Conservation (phyloP, 352 stramenopile genomes). For the Pythium aristosporum region DNA sequence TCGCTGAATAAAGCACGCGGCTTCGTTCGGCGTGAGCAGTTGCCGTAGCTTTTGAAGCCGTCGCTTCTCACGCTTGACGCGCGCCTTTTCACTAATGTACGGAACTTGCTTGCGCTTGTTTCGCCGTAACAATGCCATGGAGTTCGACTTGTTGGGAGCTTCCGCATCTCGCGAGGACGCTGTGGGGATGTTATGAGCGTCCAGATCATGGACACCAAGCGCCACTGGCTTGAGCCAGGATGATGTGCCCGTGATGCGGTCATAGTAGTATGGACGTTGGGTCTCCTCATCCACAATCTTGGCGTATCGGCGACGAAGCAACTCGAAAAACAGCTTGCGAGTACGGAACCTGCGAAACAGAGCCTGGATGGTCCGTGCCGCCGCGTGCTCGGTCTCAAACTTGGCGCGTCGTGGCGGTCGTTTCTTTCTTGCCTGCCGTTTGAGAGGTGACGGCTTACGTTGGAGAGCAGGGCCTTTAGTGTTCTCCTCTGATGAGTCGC, state of each 20-base stretch:
- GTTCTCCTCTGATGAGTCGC: conserved; percentile 4
- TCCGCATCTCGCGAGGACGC: conserved; percentile 10
- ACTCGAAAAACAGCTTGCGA: conserved; percentile 42
- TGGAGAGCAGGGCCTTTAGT: background rate
- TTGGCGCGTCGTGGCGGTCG: conserved; percentile 11
- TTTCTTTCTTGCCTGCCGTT: conserved; percentile 16
- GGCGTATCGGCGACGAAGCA: conserved; percentile 48
- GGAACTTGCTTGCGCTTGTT: conserved; percentile 24
- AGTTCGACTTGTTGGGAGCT: background rate
- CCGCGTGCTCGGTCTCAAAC: conserved; percentile 33
- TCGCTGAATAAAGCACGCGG: conserved; percentile 53
- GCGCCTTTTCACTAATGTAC: conserved; percentile 51
- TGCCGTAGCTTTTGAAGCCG: conserved; percentile 57
- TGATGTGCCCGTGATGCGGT: conserved; percentile 40
- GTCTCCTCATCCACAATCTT: conserved; percentile 55
- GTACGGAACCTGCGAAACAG: conserved; percentile 53
- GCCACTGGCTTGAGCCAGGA: conserved; percentile 65
- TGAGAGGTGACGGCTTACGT: background rate
- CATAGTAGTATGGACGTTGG: conserved; percentile 63
- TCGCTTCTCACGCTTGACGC: conserved; percentile 60
- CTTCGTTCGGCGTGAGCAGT: conserved; percentile 48
- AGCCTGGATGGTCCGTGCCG: conserved; percentile 58
- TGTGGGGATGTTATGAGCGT: conserved; percentile 28
- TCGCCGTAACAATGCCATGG: conserved; percentile 16
- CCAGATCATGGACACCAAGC: conserved; percentile 54